A percentile compares a stretch with the other conserved stretches of the same genome.
phyloP scores from a whole-genome alignment of 305 asterid species.

The Galium porrigens region DNA sequence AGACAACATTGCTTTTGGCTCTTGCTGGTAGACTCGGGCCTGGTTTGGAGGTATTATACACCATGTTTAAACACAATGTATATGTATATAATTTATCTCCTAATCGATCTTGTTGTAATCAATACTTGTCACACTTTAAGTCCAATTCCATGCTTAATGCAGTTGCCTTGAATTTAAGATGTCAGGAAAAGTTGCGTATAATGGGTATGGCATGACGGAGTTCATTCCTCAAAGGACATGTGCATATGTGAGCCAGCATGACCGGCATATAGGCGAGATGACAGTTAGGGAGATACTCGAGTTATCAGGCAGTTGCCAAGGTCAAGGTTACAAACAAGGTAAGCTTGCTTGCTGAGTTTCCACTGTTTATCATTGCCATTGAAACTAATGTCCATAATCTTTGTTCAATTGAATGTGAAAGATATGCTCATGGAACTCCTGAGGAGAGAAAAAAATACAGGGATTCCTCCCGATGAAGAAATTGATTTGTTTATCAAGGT shows the following conservation, averaged over 20 bases:
- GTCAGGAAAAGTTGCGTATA: conserved; percentile 77
- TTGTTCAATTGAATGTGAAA: conserved; percentile 19
- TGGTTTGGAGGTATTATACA: conserved; percentile 53
- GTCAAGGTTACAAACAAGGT: conserved; percentile 72
- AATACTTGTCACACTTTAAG: neutral
- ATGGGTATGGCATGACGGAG: conserved; percentile 65
- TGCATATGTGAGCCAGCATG: conserved; percentile 79
- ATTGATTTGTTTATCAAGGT: conserved; percentile 88
- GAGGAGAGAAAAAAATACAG: conserved; percentile 72
- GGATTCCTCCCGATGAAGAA: conserved; percentile 77
- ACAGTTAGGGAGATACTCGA: conserved; percentile 82
- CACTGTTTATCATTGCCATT: neutral
- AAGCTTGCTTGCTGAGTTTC: conserved; percentile 20
- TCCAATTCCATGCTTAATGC: conserved; percentile 15
- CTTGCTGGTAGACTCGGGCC: conserved; percentile 75
- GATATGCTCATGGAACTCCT: conserved; percentile 89
- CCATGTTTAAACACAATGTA: neutral
- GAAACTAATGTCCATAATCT: conserved; percentile 3
- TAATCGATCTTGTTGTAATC: neutral
- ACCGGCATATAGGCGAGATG: conserved; percentile 82
- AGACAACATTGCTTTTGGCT: conserved; percentile 75
- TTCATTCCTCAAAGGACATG: conserved; percentile 85
- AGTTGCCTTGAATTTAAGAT: conserved; percentile 32
- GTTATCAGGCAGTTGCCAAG: conserved; percentile 75
- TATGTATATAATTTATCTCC: neutral